A percentile compares a stretch with the other conserved stretches of the same genome.
Evolutionary conservation across 1,284 basidiomycete species (phyloP).

Genomic region (Cutaneotrichosporon arboriforme): DNA sequence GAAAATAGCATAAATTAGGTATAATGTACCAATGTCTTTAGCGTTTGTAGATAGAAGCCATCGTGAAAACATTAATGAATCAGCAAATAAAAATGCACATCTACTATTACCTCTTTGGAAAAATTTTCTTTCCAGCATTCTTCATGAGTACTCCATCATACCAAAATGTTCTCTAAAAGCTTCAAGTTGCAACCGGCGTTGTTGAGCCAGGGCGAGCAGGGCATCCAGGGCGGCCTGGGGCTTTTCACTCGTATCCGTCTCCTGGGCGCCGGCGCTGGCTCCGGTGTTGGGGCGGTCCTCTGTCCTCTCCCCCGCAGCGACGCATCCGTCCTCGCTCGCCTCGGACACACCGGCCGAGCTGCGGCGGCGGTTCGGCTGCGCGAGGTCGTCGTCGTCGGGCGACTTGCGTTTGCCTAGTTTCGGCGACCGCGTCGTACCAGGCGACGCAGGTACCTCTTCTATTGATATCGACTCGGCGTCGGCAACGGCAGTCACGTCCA

Average conservation of each 20-base stretch:
- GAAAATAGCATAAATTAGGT: constrained; percentile 35
- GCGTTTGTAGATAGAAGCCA: constrained; percentile 45
- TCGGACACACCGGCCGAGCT: background rate
- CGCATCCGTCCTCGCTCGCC: background rate
- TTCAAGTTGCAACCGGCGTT: too few relatives aligned
- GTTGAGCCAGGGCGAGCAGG: too few relatives aligned
- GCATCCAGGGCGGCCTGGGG: too few relatives aligned
- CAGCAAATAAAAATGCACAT: too few relatives aligned
- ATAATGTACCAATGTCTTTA: constrained; percentile 44
- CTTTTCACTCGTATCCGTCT: too few relatives aligned
- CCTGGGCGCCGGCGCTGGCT: too few relatives aligned
- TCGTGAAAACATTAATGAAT: constrained; percentile 14
- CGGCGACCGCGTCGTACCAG: constrained; percentile 2
- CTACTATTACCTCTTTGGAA: too few relatives aligned
- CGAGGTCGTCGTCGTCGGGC: constrained; percentile 7
- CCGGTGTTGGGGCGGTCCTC: too few relatives aligned
- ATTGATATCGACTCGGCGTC: background rate
- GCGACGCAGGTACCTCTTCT: background rate
- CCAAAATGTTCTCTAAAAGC: too few relatives aligned
- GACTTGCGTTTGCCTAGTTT: constrained; percentile 16
- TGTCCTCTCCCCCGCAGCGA: background rate
- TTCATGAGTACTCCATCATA: too few relatives aligned
- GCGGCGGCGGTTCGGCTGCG: background rate
- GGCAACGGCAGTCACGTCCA: background rate
- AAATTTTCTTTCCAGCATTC: too few relatives aligned